These are phyloP conservation scores for Suhomyces bokatorum DNA, from an alignment of 1,139 yeast genomes.

Conservation along the genomic window DNA sequence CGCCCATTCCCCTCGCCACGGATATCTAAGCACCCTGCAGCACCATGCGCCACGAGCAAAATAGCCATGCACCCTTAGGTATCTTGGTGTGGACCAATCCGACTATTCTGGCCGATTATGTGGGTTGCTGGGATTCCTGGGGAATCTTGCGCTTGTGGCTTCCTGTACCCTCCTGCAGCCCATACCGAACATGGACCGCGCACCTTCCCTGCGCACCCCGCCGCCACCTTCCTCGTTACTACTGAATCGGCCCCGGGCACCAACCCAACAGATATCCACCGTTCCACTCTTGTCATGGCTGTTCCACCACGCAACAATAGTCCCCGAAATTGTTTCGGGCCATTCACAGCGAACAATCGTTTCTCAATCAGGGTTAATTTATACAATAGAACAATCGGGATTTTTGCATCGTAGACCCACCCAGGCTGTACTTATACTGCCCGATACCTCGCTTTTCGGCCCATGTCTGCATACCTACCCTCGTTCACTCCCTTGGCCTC, in stretches of 20 bases:
- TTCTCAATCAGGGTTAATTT: constrained; percentile 11
- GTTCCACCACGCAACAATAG: constrained; percentile 5
- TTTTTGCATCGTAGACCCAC: constrained; percentile 1
- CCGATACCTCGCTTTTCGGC: background rate
- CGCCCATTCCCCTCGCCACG: no score
- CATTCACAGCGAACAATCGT: constrained; percentile 2
- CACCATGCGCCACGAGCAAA: no score
- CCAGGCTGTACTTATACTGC: constrained; percentile 3
- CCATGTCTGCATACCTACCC: background rate
- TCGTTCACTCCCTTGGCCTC: background rate
- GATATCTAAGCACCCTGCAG: no score
- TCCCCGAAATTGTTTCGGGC: constrained; percentile 2
- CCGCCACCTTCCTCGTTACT: background rate
- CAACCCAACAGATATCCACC: background rate
- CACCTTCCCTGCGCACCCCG: no score
- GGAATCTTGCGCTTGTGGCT: no score
- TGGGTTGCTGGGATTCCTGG: no score
- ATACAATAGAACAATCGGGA: constrained; percentile 6
- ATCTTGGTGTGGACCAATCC: no score
- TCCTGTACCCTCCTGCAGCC: no score
- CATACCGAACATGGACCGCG: no score
- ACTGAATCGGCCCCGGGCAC: background rate
- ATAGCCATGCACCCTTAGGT: no score
- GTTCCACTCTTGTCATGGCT: background rate
- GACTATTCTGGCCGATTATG: no score